Conservation (phyloP, 768 basidiomycete genomes). For the Inosperma sp. region DNA sequence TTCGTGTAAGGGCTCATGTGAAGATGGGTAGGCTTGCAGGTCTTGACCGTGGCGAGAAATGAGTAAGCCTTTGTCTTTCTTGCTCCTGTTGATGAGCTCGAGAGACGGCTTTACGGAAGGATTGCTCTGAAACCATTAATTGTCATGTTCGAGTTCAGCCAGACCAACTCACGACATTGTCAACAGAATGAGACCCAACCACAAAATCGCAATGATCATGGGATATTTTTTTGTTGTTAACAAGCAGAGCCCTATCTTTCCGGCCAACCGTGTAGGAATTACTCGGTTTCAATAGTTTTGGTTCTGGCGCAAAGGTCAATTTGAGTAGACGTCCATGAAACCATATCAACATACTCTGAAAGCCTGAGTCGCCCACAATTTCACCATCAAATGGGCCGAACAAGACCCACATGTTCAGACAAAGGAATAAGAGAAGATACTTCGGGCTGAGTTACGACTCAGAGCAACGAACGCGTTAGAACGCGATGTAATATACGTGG, state of each 20-base stretch:
- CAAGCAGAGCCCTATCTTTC: conserved; percentile 45
- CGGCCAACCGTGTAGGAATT: conserved; percentile 53
- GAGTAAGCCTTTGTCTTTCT: conserved; percentile 43
- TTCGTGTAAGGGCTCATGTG: conserved; percentile 42
- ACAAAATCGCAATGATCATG: conserved; percentile 53
- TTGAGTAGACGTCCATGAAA: background rate
- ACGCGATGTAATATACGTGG: too few relatives aligned
- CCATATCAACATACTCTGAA: conserved; percentile 14
- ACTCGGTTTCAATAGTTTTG: conserved; percentile 61
- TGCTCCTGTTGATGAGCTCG: conserved; percentile 43
- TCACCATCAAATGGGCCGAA: conserved; percentile 19
- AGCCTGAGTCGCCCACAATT: conserved; percentile 8
- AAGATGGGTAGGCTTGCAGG: conserved; percentile 33
- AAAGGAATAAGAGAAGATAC: background rate
- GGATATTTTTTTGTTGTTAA: conserved; percentile 64
- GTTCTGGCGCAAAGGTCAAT: conserved; percentile 18
- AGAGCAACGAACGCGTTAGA: too few relatives aligned
- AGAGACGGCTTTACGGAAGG: conserved; percentile 46
- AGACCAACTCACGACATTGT: conserved; percentile 49
- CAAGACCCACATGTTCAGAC: conserved; percentile 18
- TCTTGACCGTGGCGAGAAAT: conserved; percentile 37
- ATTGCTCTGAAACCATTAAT: conserved; percentile 39
- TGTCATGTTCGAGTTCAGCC: background rate
- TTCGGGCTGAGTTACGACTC: too few relatives aligned
- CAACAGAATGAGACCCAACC: conserved; percentile 47